These are phyloP conservation scores for Senna siamea DNA, from an alignment of 306 rosid genomes.

Conservation along the genomic window DNA sequence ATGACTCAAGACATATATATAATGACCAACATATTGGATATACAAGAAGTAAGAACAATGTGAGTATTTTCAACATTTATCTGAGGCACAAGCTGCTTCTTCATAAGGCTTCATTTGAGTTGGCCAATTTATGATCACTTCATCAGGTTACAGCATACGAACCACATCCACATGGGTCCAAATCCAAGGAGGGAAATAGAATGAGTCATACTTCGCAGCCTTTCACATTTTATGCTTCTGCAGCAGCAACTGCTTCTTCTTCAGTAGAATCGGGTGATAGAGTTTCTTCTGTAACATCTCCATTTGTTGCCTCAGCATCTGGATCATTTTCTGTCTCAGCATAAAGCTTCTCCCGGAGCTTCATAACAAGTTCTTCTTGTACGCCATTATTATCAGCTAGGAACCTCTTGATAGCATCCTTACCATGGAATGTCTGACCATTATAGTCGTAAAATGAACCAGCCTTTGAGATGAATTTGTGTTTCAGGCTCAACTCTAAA, in stretches of 20 bases:
- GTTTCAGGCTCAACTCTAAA: constrained; percentile 68
- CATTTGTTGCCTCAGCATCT: constrained; percentile 41
- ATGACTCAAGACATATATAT: constrained; percentile 32
- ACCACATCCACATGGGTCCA: not conserved
- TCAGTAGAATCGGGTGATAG: constrained; percentile 61
- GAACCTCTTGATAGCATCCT: constrained; percentile 70
- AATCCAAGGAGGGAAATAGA: constrained; percentile 9
- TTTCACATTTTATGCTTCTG: constrained; percentile 48
- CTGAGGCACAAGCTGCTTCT: constrained; percentile 16
- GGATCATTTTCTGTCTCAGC: constrained; percentile 39
- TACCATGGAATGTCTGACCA: constrained; percentile 60
- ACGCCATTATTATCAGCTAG: constrained; percentile 52
- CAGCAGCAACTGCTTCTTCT: constrained; percentile 59
- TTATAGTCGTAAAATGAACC: constrained; percentile 55
- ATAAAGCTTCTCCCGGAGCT: constrained; percentile 72
- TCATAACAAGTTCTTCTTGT: constrained; percentile 58
- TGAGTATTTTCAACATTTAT: constrained; percentile 14
- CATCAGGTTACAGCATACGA: constrained; percentile 10
- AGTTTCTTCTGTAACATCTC: constrained; percentile 45
- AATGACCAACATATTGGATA: constrained; percentile 37
- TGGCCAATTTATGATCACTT: constrained; percentile 20
- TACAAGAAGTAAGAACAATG: constrained; percentile 38
- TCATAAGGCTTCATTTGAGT: constrained; percentile 2
- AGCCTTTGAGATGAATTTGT: constrained; percentile 58
- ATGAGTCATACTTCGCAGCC: not conserved